Evolutionary conservation across 129 eudicot genomes (phyloP), one percentile per base, ranked within the genome.

Genomic region (Tagetes patula): DNA sequence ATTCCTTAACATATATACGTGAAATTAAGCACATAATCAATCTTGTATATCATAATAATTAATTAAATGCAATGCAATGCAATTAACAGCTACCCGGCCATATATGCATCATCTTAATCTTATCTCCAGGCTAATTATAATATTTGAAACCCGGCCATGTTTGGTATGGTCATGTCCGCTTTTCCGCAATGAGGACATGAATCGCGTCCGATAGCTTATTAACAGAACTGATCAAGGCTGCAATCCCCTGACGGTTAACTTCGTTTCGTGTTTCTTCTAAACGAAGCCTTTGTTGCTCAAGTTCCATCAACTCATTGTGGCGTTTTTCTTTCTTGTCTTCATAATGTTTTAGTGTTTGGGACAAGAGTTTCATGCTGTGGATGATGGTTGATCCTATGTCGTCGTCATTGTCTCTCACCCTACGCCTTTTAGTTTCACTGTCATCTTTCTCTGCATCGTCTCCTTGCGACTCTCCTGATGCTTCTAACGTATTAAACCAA

Each of bases 171-270:
- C 67, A 71, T 5, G 75, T 56, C 40, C 66, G 53, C 59, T 75
- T 74, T 38, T 80, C 88, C 4, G 88, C 77, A 80, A 81, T 75
- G 37, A 84, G 85, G 36, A 81, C 43, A 46, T 77, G 80, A 49
- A 84, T 81, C 42, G 88, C 88, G 68, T 80, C 80, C 3, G 88
- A 84, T 30, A 84, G 85, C 78, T 81, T 81, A 48, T 81, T 70
- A 13, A 84, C 67, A 5, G 88, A 82, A 1, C 81, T 42, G 70
- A 84, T 49, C 30, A 84, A 71, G 77, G 70, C 55, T 0, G 75
- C 53, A 53, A 84, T 43, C 36, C 85, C 88, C 65, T 84, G 81
- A 20, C 81, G 82, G 58, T 84, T 81, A 45, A 81, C 75, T 60
- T 81, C 83, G 34, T 77, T 81, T 64, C 80, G 75, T 27, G 80